phyloP scores from a whole-genome alignment of 164 flowering plant species.

The Macadamia tetraphylla region DNA sequence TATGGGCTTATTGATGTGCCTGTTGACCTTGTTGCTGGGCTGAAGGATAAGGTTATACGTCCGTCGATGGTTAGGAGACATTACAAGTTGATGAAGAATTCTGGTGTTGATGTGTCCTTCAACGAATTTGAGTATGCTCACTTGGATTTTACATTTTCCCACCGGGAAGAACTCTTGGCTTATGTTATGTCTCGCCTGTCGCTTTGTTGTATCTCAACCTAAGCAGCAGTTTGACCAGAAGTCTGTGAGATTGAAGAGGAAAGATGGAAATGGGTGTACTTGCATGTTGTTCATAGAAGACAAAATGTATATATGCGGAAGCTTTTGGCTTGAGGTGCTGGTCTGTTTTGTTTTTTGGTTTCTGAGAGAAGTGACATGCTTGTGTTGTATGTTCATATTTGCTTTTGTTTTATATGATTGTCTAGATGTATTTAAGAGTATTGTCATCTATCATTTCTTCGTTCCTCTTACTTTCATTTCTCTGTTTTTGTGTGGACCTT shows the following conservation, averaged over 20 bases:
- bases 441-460: too few relatives aligned
- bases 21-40: slow-evolving; percentile 89
- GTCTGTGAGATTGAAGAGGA: slow-evolving; percentile 32
- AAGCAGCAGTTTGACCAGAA: slow-evolving; percentile 23
- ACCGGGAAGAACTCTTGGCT: slow-evolving; percentile 79
- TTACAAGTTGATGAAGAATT: slow-evolving; percentile 64
- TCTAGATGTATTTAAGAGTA: too few relatives aligned
- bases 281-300: too few relatives aligned
- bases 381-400: too few relatives aligned
- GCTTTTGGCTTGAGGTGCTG: too few relatives aligned
- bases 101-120: slow-evolving; percentile 65
- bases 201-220: slow-evolving; percentile 41
- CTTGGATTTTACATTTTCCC: slow-evolving; percentile 90
- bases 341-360: too few relatives aligned
- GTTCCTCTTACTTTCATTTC: too few relatives aligned
- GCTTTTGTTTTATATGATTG: too few relatives aligned
- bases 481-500: too few relatives aligned
- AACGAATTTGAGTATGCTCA: slow-evolving; percentile 88
- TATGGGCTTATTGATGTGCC: slow-evolving; percentile 75
- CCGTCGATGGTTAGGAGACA: slow-evolving; percentile 84
- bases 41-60: slow-evolving; percentile 73
- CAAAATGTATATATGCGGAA: too few relatives aligned
- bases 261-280: slow-evolving; percentile 12
- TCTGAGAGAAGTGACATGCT: too few relatives aligned
- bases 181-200: slow-evolving; percentile 80